phyloP scores from a whole-genome alignment of 2,329 filamentous ascomycete species.

The Camillea tinctor region DNA sequence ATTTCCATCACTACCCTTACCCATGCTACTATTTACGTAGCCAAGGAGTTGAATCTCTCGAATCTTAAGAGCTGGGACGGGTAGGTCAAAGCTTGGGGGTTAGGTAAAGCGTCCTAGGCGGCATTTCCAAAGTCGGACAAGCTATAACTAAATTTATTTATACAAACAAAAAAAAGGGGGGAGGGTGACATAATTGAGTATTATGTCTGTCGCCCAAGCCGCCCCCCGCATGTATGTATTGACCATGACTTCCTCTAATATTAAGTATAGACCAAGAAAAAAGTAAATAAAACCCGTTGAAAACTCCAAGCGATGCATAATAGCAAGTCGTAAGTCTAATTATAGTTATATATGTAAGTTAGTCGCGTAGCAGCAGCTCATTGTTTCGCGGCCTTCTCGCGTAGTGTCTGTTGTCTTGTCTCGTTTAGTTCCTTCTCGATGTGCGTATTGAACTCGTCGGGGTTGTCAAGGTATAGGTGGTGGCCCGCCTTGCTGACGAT shows the following conservation, averaged over 20 bases:
- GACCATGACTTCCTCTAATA: not conserved
- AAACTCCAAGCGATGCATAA: constrained; percentile 18
- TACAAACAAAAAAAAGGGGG: too few species aligned
- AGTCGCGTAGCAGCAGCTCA: not conserved
- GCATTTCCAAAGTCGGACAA: too few species aligned
- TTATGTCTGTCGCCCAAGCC: not conserved
- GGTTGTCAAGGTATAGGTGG: constrained; percentile 60
- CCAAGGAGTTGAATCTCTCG: too few species aligned
- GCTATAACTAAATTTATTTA: too few species aligned
- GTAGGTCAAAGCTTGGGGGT: too few species aligned
- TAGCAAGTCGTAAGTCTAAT: not conserved
- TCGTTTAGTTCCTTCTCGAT: constrained; percentile 54
- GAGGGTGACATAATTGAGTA: too few species aligned
- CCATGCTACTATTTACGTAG: too few species aligned
- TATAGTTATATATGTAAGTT: too few species aligned
- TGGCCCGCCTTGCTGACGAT: constrained; percentile 65
- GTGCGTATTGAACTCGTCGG: constrained; percentile 55
- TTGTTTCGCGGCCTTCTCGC: constrained; percentile 10
- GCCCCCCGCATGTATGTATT: not conserved
- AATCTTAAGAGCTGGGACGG: too few species aligned
- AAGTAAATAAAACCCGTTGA: not conserved
- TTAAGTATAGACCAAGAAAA: not conserved
- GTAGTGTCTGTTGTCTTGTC: constrained; percentile 36
- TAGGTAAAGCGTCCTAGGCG: too few species aligned
- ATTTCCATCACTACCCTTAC: too few species aligned